These are phyloP conservation scores for Neurospora tetraspora DNA, from an alignment of 495 filamentous ascomycete genomes.

Conservation along the genomic window DNA sequence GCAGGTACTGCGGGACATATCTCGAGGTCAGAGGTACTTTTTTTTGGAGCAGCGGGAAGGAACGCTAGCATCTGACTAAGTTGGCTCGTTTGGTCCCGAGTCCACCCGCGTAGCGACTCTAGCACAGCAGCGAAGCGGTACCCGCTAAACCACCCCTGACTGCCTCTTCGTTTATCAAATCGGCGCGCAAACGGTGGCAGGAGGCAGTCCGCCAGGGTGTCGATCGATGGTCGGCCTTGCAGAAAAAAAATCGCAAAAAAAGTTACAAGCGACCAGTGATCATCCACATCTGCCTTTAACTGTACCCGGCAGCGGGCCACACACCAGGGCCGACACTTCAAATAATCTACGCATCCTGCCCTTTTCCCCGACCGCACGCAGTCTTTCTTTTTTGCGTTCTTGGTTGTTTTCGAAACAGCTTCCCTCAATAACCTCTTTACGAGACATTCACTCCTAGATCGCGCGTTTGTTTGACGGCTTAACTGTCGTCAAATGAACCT, in stretches of 20 bases:
- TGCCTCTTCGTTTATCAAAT: neutral
- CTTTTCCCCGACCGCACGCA: neutral
- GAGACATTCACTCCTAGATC: slow-evolving; percentile 11
- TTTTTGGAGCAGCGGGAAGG: neutral
- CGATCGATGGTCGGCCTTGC: neutral
- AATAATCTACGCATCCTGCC: neutral
- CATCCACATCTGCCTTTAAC: neutral
- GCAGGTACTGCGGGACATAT: neutral
- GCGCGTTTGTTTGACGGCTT: slow-evolving; percentile 59
- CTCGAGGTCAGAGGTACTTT: neutral
- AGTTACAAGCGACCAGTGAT: neutral
- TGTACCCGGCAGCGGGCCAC: neutral
- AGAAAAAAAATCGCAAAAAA: neutral
- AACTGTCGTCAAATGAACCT: slow-evolving; percentile 61
- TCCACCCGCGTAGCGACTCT: slow-evolving; percentile 10
- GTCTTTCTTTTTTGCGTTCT: slow-evolving; percentile 9
- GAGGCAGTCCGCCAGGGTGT: neutral
- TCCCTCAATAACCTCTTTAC: neutral
- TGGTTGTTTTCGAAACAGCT: slow-evolving; percentile 5
- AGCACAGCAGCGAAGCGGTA: neutral
- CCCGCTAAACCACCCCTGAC: neutral
- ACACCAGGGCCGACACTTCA: neutral
- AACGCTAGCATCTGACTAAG: slow-evolving; percentile 8
- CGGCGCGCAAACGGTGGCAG: neutral
- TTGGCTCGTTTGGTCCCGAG: slow-evolving; percentile 7